phyloP scores from a whole-genome alignment of 352 stramenopile genomes.

The Peronospora tabacina region DNA sequence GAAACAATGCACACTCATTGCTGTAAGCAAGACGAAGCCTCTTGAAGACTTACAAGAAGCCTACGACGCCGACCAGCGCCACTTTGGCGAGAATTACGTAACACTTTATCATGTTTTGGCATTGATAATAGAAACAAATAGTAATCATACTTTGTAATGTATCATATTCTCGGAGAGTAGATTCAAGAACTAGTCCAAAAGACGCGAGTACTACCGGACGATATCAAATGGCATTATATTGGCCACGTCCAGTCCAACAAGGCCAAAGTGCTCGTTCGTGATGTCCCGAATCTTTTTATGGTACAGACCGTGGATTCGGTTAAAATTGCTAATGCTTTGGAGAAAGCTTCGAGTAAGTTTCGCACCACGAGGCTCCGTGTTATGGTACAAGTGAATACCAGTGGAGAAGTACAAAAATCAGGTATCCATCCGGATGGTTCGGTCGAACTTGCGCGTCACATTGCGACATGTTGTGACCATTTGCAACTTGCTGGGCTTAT shows the following conservation, averaged over 20 bases:
- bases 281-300: constrained; percentile 89
- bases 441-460: constrained; percentile 77
- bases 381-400: constrained; percentile 98
- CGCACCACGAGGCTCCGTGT: constrained; percentile 82
- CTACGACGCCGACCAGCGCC: constrained; percentile 87
- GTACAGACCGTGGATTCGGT: constrained; percentile 95
- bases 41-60: constrained; percentile 79
- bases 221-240: constrained; percentile 98
- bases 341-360: constrained; percentile 76
- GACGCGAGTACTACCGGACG: constrained; percentile 68
- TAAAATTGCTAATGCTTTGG: constrained; percentile 95
- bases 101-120: constrained; percentile 7
- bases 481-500: constrained; percentile 95
- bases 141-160: neutral
- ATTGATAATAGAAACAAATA: too few relatives aligned
- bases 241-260: constrained; percentile 98
- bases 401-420: constrained; percentile 95
- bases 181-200: constrained; percentile 97
- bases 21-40: constrained; percentile 94
- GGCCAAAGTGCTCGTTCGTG: constrained; percentile 85
- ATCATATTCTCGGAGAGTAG: constrained; percentile 14
- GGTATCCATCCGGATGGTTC: constrained; percentile 81
- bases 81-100: constrained; percentile 99
- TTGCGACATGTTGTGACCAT: constrained; percentile 84
- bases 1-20: constrained; percentile 81